These are phyloP conservation scores for cucumber (Cucumis sativus) DNA, from an alignment of 306 rosid genomes.

Conservation along the genomic window DNA sequence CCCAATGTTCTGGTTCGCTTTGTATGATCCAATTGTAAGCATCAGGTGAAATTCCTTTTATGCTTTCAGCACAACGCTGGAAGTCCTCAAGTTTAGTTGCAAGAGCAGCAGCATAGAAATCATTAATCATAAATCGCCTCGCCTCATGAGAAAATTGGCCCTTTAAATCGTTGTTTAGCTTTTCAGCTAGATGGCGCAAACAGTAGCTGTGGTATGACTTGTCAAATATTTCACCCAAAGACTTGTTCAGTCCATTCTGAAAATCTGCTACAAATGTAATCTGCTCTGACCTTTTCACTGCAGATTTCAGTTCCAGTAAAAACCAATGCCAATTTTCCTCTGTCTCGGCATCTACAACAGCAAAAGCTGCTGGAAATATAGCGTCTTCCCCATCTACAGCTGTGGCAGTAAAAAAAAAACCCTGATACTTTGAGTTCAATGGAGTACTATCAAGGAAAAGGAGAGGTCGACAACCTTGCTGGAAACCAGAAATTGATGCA, in stretches of 20 bases:
- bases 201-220: constrained; percentile 71
- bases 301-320: constrained; percentile 56
- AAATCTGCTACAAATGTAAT: constrained; percentile 81
- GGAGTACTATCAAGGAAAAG: constrained; percentile 73
- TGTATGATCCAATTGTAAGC: constrained; percentile 80
- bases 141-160: constrained; percentile 97
- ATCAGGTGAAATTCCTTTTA: constrained; percentile 83
- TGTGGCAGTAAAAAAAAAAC: constrained; percentile 71
- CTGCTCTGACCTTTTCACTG: constrained; percentile 39
- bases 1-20: constrained; percentile 86
- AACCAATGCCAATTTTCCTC: constrained; percentile 94
- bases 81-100: constrained; percentile 62
- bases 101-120: constrained; percentile 75
- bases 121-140: constrained; percentile 83
- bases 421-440: constrained; percentile 84
- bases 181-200: constrained; percentile 78
- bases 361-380: constrained; percentile 78
- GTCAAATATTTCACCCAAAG: constrained; percentile 59
- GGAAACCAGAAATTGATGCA: constrained; percentile 78
- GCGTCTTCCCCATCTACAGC: constrained; percentile 78
- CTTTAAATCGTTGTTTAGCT: constrained; percentile 82
- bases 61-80: constrained; percentile 49
- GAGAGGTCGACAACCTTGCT: constrained; percentile 82
- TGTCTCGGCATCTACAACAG: constrained; percentile 78
- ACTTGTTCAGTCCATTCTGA: constrained; percentile 53